A percentile compares a stretch with the other conserved stretches of the same genome.
These are phyloP conservation scores for Chaetomium strumarium DNA, from an alignment of 2,329 filamentous ascomycete genomes.

Conservation along the genomic window DNA sequence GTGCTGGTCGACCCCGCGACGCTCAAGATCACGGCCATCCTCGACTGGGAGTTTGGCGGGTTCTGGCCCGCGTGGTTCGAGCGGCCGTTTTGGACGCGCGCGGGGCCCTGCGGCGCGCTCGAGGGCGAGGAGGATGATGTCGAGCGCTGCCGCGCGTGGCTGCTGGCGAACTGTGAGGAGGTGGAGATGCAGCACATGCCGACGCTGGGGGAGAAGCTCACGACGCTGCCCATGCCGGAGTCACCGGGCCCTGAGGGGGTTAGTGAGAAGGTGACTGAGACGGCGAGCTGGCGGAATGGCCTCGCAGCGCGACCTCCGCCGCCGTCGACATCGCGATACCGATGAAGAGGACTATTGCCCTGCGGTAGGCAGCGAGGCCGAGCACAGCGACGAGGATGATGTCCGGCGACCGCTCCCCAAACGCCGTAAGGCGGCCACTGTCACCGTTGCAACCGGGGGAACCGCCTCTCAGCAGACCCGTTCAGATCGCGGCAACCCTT, in stretches of 20 bases:
- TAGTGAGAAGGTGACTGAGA: too few species aligned
- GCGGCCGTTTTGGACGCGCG: background rate
- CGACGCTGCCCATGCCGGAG: too few species aligned
- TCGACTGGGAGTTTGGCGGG: conserved; percentile 2
- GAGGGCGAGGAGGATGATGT: background rate
- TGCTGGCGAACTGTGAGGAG: too few species aligned
- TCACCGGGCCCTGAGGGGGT: too few species aligned
- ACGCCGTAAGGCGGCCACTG: background rate
- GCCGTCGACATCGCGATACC: conserved; percentile 3
- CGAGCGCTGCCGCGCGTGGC: background rate
- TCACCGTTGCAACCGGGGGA: background rate
- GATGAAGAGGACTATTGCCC: conserved; percentile 7
- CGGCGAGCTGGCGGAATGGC: background rate
- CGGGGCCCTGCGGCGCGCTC: background rate
- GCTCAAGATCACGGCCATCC: background rate
- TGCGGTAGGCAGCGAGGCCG: conserved; percentile 5
- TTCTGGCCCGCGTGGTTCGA: background rate
- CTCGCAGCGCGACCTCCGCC: conserved; percentile 10
- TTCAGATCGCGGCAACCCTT: conserved; percentile 1
- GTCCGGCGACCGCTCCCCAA: background rate
- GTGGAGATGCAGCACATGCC: too few species aligned
- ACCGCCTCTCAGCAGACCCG: conserved; percentile 7
- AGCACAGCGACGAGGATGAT: conserved; percentile 10
- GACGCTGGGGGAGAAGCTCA: too few species aligned
- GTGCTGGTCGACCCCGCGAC: background rate